A percentile compares a stretch with the other conserved stretches of the same genome.
phyloP scores from a whole-genome alignment of 805 yeast genomes.

The Metschnikowia borealis region DNA sequence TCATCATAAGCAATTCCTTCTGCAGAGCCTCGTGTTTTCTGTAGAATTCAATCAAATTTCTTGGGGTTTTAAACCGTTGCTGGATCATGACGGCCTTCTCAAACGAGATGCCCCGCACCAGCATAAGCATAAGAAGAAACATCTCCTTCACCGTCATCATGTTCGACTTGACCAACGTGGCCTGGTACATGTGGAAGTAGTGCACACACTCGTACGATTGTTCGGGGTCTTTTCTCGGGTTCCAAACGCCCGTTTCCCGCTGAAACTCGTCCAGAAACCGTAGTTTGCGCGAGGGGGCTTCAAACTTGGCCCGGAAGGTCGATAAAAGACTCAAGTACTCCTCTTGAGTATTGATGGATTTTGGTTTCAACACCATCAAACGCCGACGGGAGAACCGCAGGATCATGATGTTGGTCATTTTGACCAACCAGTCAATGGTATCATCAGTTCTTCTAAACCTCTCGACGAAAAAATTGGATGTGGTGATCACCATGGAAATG shows the following conservation, averaged over 20 bases:
- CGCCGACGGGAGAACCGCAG: slow-evolving; percentile 34
- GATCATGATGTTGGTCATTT: slow-evolving; percentile 44
- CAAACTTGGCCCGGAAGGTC: slow-evolving; percentile 45
- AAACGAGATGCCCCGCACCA: slow-evolving; percentile 73
- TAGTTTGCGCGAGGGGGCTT: slow-evolving; percentile 13
- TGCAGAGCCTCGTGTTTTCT: slow-evolving; percentile 18
- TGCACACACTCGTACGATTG: slow-evolving; percentile 36
- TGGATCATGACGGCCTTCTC: slow-evolving; percentile 85
- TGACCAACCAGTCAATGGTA: slow-evolving; percentile 58
- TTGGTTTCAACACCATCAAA: slow-evolving; percentile 51
- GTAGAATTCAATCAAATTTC: slow-evolving; percentile 49
- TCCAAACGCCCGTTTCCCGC: not conserved
- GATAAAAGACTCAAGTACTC: slow-evolving; percentile 44
- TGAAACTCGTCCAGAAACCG: not conserved
- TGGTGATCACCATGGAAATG: slow-evolving; percentile 63
- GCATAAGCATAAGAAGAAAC: slow-evolving; percentile 71
- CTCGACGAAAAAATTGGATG: slow-evolving; percentile 62
- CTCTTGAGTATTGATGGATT: slow-evolving; percentile 44
- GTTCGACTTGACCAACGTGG: slow-evolving; percentile 63
- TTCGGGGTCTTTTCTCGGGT: not conserved
- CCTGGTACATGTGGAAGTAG: slow-evolving; percentile 47
- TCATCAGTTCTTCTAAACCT: slow-evolving; percentile 70
- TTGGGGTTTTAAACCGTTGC: slow-evolving; percentile 65
- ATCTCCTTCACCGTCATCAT: slow-evolving; percentile 71
- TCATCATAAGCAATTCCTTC: slow-evolving; percentile 24